Evolutionary conservation across 805 yeast species (phyloP), one percentile per base, ranked within the genome.

Genomic region (Yamadazyma ubonensis): DNA sequence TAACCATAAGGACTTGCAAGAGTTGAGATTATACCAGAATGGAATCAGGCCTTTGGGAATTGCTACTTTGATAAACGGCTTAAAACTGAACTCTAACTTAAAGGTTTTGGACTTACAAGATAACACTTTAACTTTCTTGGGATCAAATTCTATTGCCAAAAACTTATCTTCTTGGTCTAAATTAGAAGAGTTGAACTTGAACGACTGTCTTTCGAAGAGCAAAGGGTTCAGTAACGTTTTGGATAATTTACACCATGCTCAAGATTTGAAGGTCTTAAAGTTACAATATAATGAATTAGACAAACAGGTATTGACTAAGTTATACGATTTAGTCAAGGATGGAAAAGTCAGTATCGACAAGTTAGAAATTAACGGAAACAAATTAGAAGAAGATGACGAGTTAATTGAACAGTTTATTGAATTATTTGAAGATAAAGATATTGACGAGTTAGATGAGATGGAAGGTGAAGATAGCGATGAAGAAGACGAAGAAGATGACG

Each of bases 41-140:
- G 99, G 99, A 58, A 93, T 93, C 49, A 81, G 99, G 65, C 98
- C 96, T 39, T 81, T 79, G 41, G 99, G 99, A 52, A 81, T 91
- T 41, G 76, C 83, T 47, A 80, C 76, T 50, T 74, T 47, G 33
- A 19, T 47, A n/a, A 75, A 83, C 38, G 98, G 97, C 41, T 76
- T 93, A 54, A 61, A 75, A 31, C 59, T 71, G 46, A 80, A 86
- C 58, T 68, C 71, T 19, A 65, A 75, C 17, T 74, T 93, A 52
- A 71, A 79, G 51, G 76, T 76, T 28, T 65, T 93, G 29, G 98
- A 93, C 65, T 71, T 93, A 50, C 97, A 93, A 69, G 99, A 93
- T 63, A 93, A 93, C 64, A 93, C 99, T 6, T 81, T 93, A 60
- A 93, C 99, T 7, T 52, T 65, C 17, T 78, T 83, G 17, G 75